Conservation (phyloP, 2,329 filamentous ascomycete genomes). For the Clarireedia sp. region DNA sequence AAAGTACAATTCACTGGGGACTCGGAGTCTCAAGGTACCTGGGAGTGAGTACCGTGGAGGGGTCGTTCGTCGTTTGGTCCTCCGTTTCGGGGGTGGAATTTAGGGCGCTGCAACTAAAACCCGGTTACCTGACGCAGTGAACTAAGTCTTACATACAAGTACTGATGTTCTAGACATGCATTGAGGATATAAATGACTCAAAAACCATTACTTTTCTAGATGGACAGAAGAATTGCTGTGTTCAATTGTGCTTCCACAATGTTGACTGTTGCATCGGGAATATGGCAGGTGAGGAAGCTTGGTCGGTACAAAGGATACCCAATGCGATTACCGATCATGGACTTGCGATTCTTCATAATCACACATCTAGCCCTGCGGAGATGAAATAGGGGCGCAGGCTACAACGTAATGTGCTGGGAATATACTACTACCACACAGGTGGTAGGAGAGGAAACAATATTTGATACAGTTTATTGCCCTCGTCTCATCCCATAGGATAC, state of each 20-base stretch:
- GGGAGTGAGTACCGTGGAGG: background rate
- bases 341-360: too few species aligned
- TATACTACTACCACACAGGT: too few species aligned
- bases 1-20: background rate
- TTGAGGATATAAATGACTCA: too few species aligned
- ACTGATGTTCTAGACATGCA: background rate
- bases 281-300: too few species aligned
- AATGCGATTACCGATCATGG: too few species aligned
- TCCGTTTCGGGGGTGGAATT: background rate
- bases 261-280: background rate
- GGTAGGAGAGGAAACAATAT: background rate
- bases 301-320: too few species aligned
- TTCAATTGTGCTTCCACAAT: background rate
- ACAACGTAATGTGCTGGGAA: too few species aligned
- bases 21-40: too few species aligned
- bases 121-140: background rate
- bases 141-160: too few species aligned
- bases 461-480: background rate
- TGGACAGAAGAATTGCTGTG: background rate
- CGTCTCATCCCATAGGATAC: background rate
- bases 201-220: too few species aligned
- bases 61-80: background rate
- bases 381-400: too few species aligned
- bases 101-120: background rate
- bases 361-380: too few species aligned